Percentiles rank a stretch among this genome's conserved stretches.
Evolutionary conservation across 2,329 filamentous ascomycete species (phyloP).

Genomic region (Mycocentrospora acerina): DNA sequence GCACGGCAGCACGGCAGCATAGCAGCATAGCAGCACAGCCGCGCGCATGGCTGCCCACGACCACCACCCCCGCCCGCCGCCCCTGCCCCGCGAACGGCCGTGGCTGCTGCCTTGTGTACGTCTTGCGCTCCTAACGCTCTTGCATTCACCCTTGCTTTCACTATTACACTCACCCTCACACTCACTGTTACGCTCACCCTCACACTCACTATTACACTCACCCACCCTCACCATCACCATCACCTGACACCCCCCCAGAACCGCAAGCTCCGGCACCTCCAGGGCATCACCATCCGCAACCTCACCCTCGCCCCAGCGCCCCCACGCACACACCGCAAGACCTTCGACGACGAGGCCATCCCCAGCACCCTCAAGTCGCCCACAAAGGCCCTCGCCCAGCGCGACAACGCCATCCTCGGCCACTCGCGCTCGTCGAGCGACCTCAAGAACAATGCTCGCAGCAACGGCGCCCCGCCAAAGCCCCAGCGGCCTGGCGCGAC

Average conservation of each 20-base stretch:
- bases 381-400: conserved; percentile 62
- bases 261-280: conserved; percentile 82
- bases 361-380: conserved; percentile 67
- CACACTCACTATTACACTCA: too few relatives aligned
- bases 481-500: too few relatives aligned
- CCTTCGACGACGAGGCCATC: conserved; percentile 75
- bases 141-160: too few relatives aligned
- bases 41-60: too few relatives aligned
- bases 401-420: conserved; percentile 52
- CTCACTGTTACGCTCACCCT: too few relatives aligned
- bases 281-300: conserved; percentile 85
- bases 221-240: too few relatives aligned
- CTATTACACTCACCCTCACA: too few relatives aligned
- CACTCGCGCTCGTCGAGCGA: conserved; percentile 63
- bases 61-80: conserved; percentile 7
- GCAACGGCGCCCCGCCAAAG: too few relatives aligned
- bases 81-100: conserved; percentile 36
- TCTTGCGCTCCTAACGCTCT: too few relatives aligned
- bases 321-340: conserved; percentile 56
- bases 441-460: conserved; percentile 46
- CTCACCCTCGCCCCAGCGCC: conserved; percentile 63
- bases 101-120: conserved; percentile 42
- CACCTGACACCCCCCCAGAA: conserved; percentile 61
- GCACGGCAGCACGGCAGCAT: too few relatives aligned
- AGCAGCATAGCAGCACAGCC: too few relatives aligned